A percentile compares a stretch with the other conserved stretches of the same genome.
phyloP scores from a whole-genome alignment of 2,329 filamentous ascomycete species.

The Neofusicoccum kwambonambiense region DNA sequence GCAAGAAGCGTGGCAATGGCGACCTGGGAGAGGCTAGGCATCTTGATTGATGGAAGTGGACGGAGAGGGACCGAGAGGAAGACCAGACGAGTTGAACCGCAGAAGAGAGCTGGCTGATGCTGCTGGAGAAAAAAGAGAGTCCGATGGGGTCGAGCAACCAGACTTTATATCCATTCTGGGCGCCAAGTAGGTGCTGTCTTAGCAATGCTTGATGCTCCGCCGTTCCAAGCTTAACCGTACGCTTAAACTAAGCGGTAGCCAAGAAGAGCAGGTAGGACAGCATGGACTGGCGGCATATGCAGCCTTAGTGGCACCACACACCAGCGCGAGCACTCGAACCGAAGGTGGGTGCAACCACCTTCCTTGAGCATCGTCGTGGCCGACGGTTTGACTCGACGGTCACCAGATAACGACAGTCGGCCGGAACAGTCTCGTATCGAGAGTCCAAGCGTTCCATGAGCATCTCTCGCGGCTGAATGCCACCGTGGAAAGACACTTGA shows the following conservation, averaged over 20 bases:
- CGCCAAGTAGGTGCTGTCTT: not conserved
- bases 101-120: not conserved
- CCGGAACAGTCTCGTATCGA: not conserved
- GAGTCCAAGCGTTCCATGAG: not conserved
- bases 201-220: not conserved
- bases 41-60: not conserved
- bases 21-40: not conserved
- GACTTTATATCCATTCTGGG: conserved; percentile 1
- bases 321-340: not conserved
- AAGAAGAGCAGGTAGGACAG: not conserved
- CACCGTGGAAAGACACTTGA: not conserved
- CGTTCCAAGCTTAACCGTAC: conserved; percentile 4
- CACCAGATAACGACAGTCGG: not conserved
- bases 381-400: not conserved
- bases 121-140: not conserved
- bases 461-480: not conserved
- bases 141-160: not conserved
- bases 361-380: conserved; percentile 1
- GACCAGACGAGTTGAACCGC: not conserved
- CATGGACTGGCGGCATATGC: not conserved
- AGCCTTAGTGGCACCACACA: not conserved
- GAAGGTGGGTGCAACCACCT: not conserved
- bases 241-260: not conserved
- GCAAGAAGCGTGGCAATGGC: not conserved
- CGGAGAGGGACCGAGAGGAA: not conserved